Evolutionary conservation across 2,329 filamentous ascomycete genomes (phyloP).

Genomic region (Coniella lustricola): DNA sequence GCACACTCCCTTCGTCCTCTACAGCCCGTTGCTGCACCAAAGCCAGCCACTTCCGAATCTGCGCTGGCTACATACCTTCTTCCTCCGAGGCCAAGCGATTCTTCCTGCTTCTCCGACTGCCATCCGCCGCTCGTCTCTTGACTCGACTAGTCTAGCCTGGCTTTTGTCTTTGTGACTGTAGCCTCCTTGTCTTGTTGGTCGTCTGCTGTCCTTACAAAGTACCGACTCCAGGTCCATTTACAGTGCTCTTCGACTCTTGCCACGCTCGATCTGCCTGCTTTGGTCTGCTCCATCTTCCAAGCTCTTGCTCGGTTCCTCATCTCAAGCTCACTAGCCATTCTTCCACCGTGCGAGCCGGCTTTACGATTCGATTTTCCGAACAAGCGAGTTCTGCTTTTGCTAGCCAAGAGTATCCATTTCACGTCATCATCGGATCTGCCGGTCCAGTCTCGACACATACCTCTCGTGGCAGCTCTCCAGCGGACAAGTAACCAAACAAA

Average conservation of each 20-base stretch:
- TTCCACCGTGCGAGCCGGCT: not conserved
- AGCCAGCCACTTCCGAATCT: no score
- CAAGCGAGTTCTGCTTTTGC: not conserved
- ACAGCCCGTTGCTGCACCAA: no score
- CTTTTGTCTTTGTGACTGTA: no score
- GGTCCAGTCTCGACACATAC: no score
- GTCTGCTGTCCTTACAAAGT: not conserved
- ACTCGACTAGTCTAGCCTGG: no score
- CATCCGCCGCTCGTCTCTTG: no score
- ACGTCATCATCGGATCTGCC: not conserved
- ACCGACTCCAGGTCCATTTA: not conserved
- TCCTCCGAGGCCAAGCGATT: no score
- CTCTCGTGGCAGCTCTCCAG: no score
- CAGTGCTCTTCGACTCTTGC: not conserved
- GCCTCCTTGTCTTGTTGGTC: not conserved
- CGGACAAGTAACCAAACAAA: no score
- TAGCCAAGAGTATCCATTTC: not conserved
- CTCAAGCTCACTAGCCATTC: not conserved
- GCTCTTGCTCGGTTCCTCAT: not conserved
- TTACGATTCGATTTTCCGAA: not conserved
- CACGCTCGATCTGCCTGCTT: not conserved
- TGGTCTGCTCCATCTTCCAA: not conserved
- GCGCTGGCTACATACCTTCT: no score
- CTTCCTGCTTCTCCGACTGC: no score
- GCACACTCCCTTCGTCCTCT: no score